Conservation (phyloP, 1,284 basidiomycete genomes). For the Heterobasidion irregulare region DNA sequence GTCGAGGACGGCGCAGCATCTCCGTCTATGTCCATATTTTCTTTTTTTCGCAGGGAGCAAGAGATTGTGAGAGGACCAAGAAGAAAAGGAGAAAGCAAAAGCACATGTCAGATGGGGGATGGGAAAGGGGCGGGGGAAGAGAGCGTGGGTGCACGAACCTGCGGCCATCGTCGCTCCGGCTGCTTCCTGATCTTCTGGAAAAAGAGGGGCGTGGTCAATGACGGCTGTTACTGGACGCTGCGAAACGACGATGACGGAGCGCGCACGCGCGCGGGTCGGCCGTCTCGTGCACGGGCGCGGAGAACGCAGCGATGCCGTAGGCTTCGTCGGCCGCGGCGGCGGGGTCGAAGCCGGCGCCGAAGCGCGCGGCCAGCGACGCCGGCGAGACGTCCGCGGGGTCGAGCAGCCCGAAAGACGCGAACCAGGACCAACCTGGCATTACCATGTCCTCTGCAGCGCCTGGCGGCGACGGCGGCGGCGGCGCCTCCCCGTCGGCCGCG, state of each 20-base stretch:
- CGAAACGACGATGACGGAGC: no score
- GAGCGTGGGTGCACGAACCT: no score
- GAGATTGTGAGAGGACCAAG: background rate
- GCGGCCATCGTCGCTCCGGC: no score
- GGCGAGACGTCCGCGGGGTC: constrained; percentile 47
- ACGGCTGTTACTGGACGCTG: no score
- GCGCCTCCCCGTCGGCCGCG: constrained; percentile 20
- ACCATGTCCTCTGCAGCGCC: constrained; percentile 24
- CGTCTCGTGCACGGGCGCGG: background rate
- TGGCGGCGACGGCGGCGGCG: constrained; percentile 12
- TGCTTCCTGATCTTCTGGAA: no score
- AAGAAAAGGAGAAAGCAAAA: background rate
- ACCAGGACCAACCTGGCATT: constrained; percentile 60
- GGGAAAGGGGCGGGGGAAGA: background rate
- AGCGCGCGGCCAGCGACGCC: constrained; percentile 30
- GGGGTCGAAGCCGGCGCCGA: background rate
- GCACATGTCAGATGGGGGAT: background rate
- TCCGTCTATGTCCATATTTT: constrained; percentile 51
- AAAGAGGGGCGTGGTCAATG: no score
- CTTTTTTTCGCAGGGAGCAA: background rate
- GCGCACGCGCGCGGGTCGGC: no score
- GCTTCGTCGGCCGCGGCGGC: background rate
- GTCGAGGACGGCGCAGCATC: constrained; percentile 11
- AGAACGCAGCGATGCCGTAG: background rate
- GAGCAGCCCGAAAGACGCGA: constrained; percentile 43